phyloP scores from a whole-genome alignment of 345 rosid species.

The Eucalyptus curtisii region DNA sequence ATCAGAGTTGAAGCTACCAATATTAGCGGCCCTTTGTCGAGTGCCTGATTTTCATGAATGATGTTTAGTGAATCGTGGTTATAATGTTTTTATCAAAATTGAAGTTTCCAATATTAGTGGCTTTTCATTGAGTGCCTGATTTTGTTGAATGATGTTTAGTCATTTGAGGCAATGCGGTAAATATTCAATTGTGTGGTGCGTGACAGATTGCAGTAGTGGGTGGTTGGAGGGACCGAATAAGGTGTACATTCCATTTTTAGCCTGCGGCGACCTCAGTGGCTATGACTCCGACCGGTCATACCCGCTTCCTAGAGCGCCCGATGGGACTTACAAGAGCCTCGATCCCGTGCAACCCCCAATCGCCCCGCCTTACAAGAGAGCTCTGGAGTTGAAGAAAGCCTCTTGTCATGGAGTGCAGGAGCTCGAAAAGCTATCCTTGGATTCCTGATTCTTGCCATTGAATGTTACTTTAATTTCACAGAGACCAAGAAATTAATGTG shows the following conservation, averaged over 20 bases:
- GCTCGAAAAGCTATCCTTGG: conserved; percentile 33
- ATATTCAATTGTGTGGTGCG: not conserved
- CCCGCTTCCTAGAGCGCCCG: conserved; percentile 70
- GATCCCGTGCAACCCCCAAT: conserved; percentile 92
- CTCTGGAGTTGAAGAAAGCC: conserved; percentile 89
- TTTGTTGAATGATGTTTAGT: not conserved
- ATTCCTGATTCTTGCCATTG: conserved; percentile 10
- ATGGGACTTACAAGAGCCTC: conserved; percentile 67
- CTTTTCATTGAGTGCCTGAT: not conserved
- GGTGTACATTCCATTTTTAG: conserved; percentile 86
- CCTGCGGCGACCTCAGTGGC: conserved; percentile 83
- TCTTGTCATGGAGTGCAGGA: conserved; percentile 43
- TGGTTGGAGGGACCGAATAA: conserved; percentile 91
- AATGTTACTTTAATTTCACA: not conserved
- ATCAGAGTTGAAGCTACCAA: not conserved
- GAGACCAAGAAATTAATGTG: not conserved
- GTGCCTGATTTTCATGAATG: not conserved
- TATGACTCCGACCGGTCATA: conserved; percentile 92
- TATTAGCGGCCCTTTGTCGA: not conserved
- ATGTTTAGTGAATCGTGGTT: not conserved
- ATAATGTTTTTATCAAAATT: not conserved
- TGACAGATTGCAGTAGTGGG: conserved; percentile 81
- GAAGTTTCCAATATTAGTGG: not conserved
- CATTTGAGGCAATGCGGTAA: not conserved
- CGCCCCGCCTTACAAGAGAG: conserved; percentile 87